Percentiles rank a stretch among this genome's conserved stretches.
Conservation (phyloP, 2,329 filamentous ascomycete genomes). For the Cryphonectria radicalis region DNA sequence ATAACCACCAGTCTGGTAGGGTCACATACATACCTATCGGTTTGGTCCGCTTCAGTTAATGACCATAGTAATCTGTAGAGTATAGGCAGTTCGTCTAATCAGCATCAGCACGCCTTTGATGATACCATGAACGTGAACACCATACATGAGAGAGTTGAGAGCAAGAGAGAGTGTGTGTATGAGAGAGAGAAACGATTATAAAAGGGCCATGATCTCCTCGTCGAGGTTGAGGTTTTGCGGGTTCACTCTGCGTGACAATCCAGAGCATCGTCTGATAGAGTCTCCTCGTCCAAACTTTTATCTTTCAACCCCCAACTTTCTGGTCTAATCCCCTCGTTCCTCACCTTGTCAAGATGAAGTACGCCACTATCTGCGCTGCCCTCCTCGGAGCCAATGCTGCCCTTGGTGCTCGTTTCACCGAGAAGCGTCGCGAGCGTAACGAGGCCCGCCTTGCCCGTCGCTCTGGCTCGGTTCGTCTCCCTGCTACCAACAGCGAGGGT, state of each 20-base stretch:
- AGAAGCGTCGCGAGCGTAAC: constrained; percentile 26
- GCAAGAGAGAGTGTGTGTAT: too few species aligned
- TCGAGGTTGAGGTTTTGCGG: neutral
- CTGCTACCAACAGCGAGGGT: constrained; percentile 21
- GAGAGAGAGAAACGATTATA: neutral
- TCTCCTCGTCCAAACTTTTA: neutral
- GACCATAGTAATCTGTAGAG: neutral
- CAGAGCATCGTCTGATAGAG: neutral
- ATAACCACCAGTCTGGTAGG: neutral
- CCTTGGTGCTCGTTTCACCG: constrained; percentile 24
- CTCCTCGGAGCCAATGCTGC: constrained; percentile 21
- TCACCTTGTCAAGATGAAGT: constrained; percentile 23
- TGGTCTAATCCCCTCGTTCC: neutral
- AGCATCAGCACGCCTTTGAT: neutral
- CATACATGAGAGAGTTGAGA: neutral
- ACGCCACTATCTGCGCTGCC: constrained; percentile 11
- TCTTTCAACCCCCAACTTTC: neutral
- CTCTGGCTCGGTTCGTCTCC: constrained; percentile 19
- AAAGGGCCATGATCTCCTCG: neutral
- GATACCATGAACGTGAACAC: constrained; percentile 7
- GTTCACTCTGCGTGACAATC: neutral
- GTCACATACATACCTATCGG: neutral
- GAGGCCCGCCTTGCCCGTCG: constrained; percentile 18
- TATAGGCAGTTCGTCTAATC: neutral
- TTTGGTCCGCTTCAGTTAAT: neutral